Evolutionary conservation across 164 flowering plant species (phyloP).

Genomic region (Chimonanthus praecox): DNA sequence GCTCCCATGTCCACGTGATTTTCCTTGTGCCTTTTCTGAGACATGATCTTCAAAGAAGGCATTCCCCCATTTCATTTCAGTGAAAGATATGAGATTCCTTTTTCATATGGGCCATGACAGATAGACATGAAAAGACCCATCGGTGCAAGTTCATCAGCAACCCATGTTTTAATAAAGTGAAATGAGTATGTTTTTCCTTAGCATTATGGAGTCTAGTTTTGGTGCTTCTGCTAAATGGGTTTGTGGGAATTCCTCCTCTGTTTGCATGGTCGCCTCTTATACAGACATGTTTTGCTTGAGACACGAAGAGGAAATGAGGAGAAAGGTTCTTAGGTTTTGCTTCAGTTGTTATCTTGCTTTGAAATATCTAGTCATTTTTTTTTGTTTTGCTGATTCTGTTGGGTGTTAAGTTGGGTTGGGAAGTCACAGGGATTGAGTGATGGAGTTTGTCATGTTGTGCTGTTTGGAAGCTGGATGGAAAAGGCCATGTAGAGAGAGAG

Average conservation of each 20-base stretch:
- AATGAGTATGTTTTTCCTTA: slow-evolving; percentile 1
- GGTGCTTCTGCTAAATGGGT: slow-evolving; percentile 14
- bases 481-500: slow-evolving; percentile 7
- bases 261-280: slow-evolving; percentile 11
- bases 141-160: slow-evolving; percentile 4
- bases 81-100: slow-evolving; percentile 19
- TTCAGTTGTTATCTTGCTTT: slow-evolving; percentile 5
- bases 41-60: slow-evolving; percentile 37
- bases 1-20: slow-evolving; percentile 25
- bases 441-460: slow-evolving; percentile 23
- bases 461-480: slow-evolving; percentile 13
- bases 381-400: slow-evolving; percentile 11
- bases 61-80: slow-evolving; percentile 11
- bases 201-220: background rate
- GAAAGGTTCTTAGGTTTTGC: slow-evolving; percentile 17
- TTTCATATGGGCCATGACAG: slow-evolving; percentile 40
- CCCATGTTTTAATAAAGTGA: slow-evolving; percentile 11
- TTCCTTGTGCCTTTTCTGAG: slow-evolving; percentile 30
- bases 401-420: slow-evolving; percentile 20
- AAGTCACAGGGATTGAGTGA: slow-evolving; percentile 25
- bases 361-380: background rate
- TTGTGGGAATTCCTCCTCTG: slow-evolving; percentile 5
- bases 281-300: background rate
- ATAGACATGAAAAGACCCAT: slow-evolving; percentile 22
- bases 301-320: slow-evolving; percentile 11